Base-by-base conservation (phyloP, 441 rosid genomes). In the Melastoma candidum region DNA sequence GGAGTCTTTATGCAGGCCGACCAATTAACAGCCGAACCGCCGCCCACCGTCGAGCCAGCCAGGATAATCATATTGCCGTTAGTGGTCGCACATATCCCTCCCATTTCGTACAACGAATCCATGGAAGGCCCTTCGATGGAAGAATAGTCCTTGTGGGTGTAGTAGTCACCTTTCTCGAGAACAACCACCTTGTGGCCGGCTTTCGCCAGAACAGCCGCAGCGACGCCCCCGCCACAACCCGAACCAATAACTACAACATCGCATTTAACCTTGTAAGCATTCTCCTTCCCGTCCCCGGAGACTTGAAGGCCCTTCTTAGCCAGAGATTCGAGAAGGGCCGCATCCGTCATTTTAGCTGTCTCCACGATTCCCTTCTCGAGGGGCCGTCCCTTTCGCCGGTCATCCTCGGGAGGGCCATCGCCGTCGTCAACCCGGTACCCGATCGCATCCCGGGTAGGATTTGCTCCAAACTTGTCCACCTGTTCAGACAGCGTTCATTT, bases 161-260 rank as follows among this genome's bases (percentile, higher is more conserved):
- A 92, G 67, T 92, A 88, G 59, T 69, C 76, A 54, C 97, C 98
- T 63, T 88, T 92, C 77, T 92, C 98, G 11, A 92, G 52, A 46
- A 92, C 85, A 29, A 88, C 26, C 7, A 92, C 98, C 58, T 82
- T 88, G 9, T 77, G 65, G 22, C 98, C 98, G 2, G 85, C 66
- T 53, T 74, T 57, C 3, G 95, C 94, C 26, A 92, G 78, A 13
- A 84, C 78, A 0, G 94, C 82, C 11, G 95, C 97, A 0, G 97
- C 95, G 9, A 92, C 97, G 2, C 95, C 95, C 12, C 98, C 98
- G 2, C 98, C 98, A 12, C 94, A 81, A 32, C 98, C 98, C 0
- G 97, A 88, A 7, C 98, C 97, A 4, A 92, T 72, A 9, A 92
- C 60, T 0, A 81, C 81, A 4, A 56, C 95, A 51, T 92, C 98